A percentile compares a stretch with the other conserved stretches of the same genome.
Conservation (phyloP, 805 yeast species). For the Candida odintsovae region DNA sequence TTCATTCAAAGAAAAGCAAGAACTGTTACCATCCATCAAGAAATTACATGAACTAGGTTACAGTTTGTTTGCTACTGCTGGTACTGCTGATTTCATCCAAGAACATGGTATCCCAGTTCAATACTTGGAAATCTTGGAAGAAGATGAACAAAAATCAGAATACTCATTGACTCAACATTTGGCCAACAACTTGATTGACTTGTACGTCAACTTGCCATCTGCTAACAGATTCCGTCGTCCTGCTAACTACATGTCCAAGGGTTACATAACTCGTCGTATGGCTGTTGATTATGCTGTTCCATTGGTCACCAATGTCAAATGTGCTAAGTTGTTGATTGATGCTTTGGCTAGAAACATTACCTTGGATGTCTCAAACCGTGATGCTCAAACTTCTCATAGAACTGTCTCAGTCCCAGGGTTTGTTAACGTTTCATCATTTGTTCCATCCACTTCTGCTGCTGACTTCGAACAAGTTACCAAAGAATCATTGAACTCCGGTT, state of each 20-base stretch:
- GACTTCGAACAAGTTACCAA: conserved; percentile 67
- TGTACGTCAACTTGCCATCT: conserved; percentile 95
- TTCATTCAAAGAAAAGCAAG: conserved; percentile 93
- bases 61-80: conserved; percentile 94
- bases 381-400: conserved; percentile 86
- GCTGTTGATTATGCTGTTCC: conserved; percentile 99
- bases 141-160: conserved; percentile 79
- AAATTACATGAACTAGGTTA: conserved; percentile 79
- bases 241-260: conserved; percentile 94
- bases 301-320: conserved; percentile 92
- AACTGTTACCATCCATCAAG: conserved; percentile 81
- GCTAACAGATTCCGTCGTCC: conserved; percentile 98
- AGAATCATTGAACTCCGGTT: conserved; percentile 76
- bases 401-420: conserved; percentile 83
- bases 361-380: conserved; percentile 70
- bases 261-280: conserved; percentile 98
- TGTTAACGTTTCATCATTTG: conserved; percentile 73
- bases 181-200: conserved; percentile 93
- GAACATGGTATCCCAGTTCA: conserved; percentile 94
- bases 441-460: conserved; percentile 51
- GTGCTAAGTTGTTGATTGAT: conserved; percentile 92
- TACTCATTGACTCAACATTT: conserved; percentile 94
- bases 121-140: conserved; percentile 84
- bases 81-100: conserved; percentile 96
- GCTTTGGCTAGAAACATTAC: conserved; percentile 70